These are phyloP conservation scores for Pinus taeda DNA, from an alignment of 75 land plant species.

Conservation along the genomic window DNA sequence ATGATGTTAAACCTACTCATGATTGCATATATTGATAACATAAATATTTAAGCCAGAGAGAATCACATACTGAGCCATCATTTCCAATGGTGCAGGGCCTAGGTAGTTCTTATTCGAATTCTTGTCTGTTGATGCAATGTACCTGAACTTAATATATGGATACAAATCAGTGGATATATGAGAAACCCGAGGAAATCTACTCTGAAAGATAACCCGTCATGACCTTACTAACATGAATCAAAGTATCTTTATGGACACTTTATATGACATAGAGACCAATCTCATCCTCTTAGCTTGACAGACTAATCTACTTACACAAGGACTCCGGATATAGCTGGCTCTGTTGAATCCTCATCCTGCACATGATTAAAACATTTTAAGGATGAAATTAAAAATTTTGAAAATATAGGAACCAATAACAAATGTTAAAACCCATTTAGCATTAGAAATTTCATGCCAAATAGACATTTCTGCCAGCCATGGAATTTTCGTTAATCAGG, in stretches of 20 bases:
- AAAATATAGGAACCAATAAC: not conserved
- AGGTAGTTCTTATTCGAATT: slow-evolving; percentile 63
- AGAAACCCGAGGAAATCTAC: not conserved
- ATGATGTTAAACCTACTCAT: not conserved
- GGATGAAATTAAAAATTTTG: not conserved
- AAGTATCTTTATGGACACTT: not conserved
- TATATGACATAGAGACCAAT: not conserved
- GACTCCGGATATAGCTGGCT: slow-evolving; percentile 67
- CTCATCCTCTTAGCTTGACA: not conserved
- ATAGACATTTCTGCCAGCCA: too few species aligned
- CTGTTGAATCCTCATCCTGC: slow-evolving; percentile 49
- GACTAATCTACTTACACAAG: slow-evolving; percentile 66
- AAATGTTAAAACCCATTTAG: not conserved
- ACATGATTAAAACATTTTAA: not conserved
- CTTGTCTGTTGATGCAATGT: slow-evolving; percentile 70
- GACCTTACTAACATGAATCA: not conserved
- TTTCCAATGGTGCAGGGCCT: slow-evolving; percentile 87
- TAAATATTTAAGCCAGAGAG: not conserved
- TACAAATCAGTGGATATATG: not conserved
- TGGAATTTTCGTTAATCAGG: too few species aligned
- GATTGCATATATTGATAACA: slow-evolving; percentile 1
- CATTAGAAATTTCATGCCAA: not conserved
- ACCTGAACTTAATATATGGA: slow-evolving; percentile 27
- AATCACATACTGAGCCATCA: slow-evolving; percentile 70
- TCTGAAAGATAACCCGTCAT: not conserved